These are phyloP conservation scores for Colletotrichum melonis DNA, from an alignment of 2,329 filamentous ascomycete genomes.

Conservation along the genomic window DNA sequence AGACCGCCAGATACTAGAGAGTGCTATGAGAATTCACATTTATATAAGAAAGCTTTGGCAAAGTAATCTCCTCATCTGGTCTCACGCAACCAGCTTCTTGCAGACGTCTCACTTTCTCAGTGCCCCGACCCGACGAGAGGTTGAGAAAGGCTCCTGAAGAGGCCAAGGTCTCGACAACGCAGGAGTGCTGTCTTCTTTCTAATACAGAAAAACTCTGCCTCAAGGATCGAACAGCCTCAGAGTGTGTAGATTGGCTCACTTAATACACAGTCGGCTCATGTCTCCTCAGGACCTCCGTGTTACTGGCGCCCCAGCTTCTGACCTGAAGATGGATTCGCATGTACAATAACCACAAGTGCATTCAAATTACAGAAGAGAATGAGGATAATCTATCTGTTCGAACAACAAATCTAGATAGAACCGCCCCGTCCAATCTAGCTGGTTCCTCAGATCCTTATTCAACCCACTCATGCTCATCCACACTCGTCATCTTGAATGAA, in stretches of 20 bases:
- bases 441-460: neutral
- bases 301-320: too few species aligned
- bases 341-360: neutral
- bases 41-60: neutral
- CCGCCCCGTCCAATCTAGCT: neutral
- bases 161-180: too few species aligned
- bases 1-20: too few species aligned
- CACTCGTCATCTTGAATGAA: neutral
- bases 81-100: neutral
- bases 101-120: neutral
- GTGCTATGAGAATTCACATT: too few species aligned
- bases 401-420: neutral
- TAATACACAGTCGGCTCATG: too few species aligned
- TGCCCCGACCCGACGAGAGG: too few species aligned
- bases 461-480: neutral
- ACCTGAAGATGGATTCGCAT: too few species aligned
- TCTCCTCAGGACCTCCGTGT: too few species aligned
- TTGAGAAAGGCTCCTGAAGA: neutral
- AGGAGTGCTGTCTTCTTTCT: too few species aligned
- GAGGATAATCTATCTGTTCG: neutral
- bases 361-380: neutral
- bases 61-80: neutral
- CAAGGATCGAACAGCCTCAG: too few species aligned
- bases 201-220: too few species aligned
- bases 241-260: too few species aligned